Evolutionary conservation across 768 basidiomycete genomes (phyloP).

Genomic region (Termitomyces sp.): DNA sequence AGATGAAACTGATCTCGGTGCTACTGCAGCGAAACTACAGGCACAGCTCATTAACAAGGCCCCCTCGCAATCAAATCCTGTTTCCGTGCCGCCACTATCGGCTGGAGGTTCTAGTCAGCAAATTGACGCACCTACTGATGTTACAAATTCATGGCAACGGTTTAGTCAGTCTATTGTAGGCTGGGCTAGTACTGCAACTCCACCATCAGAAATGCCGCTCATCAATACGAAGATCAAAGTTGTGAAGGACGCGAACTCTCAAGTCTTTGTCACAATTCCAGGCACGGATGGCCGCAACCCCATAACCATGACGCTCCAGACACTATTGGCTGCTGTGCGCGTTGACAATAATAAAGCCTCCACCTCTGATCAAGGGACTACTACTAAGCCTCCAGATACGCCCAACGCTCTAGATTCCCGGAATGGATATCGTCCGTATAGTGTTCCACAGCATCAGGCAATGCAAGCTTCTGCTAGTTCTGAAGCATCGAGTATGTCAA

Average conservation of each 20-base stretch:
- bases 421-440: conserved; percentile 6
- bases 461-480: neutral
- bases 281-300: neutral
- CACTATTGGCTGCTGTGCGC: neutral
- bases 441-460: conserved; percentile 9
- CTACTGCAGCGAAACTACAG: conserved; percentile 2
- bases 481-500: neutral
- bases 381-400: neutral
- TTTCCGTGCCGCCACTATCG: neutral
- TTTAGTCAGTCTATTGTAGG: neutral
- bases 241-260: neutral
- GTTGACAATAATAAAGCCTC: neutral
- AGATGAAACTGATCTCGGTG: neutral
- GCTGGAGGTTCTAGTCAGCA: neutral
- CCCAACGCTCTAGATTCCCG: neutral
- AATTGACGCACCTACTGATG: neutral
- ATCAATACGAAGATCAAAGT: conserved; percentile 2
- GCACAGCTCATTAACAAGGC: neutral
- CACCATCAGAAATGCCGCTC: conserved; percentile 3
- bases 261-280: neutral
- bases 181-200: conserved; percentile 4
- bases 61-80: neutral
- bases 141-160: neutral
- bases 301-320: neutral
- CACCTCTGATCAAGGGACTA: neutral